Percentiles rank a stretch among this genome's conserved stretches.
Conservation (phyloP, 805 yeast species). For the Schizosaccharomyces osmophilus region DNA sequence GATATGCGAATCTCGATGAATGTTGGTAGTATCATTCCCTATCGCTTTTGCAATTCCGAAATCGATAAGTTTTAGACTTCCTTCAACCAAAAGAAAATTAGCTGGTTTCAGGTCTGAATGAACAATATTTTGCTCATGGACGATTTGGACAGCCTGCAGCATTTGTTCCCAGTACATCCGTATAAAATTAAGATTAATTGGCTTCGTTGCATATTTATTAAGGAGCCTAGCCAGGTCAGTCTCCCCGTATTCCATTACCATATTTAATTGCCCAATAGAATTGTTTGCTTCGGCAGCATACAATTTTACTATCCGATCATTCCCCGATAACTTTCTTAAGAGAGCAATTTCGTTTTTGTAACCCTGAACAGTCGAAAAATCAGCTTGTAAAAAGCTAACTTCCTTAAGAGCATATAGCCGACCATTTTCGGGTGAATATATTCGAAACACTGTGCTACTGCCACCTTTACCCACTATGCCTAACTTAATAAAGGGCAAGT, state of each 20-base stretch:
- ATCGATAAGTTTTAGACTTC: slow-evolving; percentile 68
- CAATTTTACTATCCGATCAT: slow-evolving; percentile 53
- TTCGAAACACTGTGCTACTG: slow-evolving; percentile 71
- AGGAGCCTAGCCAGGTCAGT: slow-evolving; percentile 68
- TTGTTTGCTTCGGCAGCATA: slow-evolving; percentile 47
- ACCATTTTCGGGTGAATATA: slow-evolving; percentile 25
- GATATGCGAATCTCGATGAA: slow-evolving; percentile 70
- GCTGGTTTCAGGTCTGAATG: slow-evolving; percentile 58
- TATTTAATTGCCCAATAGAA: slow-evolving; percentile 8
- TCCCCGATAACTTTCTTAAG: slow-evolving; percentile 30
- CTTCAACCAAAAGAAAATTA: slow-evolving; percentile 34
- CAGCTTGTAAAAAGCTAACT: slow-evolving; percentile 55
- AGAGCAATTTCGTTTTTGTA: slow-evolving; percentile 80
- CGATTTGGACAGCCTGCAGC: slow-evolving; percentile 59
- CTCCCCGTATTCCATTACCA: slow-evolving; percentile 76
- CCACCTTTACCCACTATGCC: slow-evolving; percentile 82
- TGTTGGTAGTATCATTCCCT: slow-evolving; percentile 73
- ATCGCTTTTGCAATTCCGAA: slow-evolving; percentile 82
- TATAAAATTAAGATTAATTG: slow-evolving; percentile 50
- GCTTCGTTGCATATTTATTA: slow-evolving; percentile 24
- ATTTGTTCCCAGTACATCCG: slow-evolving; percentile 57
- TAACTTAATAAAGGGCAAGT: slow-evolving; percentile 35
- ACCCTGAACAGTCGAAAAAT: slow-evolving; percentile 44
- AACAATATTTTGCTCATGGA: slow-evolving; percentile 68
- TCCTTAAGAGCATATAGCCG: slow-evolving; percentile 55